phyloP scores from a whole-genome alignment of 2,329 filamentous ascomycete species.

The Diplodia sapinea region DNA sequence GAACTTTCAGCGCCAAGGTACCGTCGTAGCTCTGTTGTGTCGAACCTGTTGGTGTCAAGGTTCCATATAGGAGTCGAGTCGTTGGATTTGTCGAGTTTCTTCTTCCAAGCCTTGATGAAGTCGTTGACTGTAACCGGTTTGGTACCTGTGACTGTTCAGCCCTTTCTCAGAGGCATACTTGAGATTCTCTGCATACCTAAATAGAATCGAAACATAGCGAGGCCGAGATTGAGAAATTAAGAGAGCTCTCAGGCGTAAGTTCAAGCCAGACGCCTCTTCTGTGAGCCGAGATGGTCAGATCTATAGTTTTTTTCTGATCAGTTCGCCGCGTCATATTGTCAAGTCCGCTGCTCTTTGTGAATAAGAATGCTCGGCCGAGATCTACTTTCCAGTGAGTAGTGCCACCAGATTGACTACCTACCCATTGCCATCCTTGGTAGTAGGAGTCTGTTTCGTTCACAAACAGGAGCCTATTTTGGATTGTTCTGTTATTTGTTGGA shows the following conservation, averaged over 20 bases:
- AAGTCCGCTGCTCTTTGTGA: background rate
- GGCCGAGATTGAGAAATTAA: background rate
- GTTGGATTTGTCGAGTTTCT: background rate
- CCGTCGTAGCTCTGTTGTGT: background rate
- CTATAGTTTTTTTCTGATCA: too few species aligned
- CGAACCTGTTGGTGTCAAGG: background rate
- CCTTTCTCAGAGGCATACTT: accelerated
- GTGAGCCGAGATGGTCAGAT: background rate
- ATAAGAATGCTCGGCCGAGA: background rate
- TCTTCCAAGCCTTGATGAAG: background rate
- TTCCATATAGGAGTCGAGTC: background rate
- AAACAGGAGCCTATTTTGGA: background rate
- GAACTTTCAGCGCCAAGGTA: background rate
- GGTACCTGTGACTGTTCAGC: background rate
- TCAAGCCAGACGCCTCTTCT: background rate
- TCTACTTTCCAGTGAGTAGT: background rate
- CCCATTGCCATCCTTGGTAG: background rate
- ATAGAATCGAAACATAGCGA: background rate
- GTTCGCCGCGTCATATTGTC: too few species aligned
- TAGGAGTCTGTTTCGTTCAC: background rate
- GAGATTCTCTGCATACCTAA: background rate
- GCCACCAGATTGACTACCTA: background rate
- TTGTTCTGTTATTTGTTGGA: background rate
- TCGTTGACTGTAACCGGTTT: background rate
- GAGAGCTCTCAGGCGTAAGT: background rate